Percentiles rank a stretch among this genome's conserved stretches.
Conservation (phyloP, 306 rosid genomes). For the Cucurbita pepo region DNA sequence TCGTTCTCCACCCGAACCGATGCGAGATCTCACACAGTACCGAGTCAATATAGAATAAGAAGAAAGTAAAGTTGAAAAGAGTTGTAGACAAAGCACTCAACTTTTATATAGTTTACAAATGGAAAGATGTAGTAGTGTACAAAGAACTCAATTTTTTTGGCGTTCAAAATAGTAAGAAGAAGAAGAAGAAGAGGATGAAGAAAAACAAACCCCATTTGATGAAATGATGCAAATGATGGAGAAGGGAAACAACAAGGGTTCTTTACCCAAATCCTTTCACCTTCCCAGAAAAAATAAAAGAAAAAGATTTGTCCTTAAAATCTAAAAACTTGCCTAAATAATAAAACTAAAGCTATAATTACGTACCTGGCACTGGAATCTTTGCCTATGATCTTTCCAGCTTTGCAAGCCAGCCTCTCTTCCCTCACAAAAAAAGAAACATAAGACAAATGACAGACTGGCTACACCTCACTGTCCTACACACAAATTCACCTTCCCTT, state of each 20-base stretch:
- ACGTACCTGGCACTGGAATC: constrained; percentile 4
- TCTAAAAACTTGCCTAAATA: constrained; percentile 16
- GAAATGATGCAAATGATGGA: constrained; percentile 23
- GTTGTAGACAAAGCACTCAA: constrained; percentile 43
- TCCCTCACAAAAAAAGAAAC: neutral
- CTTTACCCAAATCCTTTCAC: constrained; percentile 34
- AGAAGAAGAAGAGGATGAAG: neutral
- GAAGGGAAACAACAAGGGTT: constrained; percentile 18
- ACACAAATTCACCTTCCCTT: constrained; percentile 9
- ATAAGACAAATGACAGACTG: constrained; percentile 1
- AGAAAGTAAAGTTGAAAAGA: neutral
- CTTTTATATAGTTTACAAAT: constrained; percentile 56
- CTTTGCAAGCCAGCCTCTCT: constrained; percentile 4
- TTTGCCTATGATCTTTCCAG: constrained; percentile 1
- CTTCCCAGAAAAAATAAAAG: neutral
- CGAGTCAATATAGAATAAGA: neutral
- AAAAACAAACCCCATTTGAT: constrained; percentile 47
- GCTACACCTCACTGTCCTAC: constrained; percentile 3
- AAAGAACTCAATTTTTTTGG: constrained; percentile 29
- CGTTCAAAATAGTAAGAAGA: constrained; percentile 21
- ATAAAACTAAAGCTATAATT: neutral
- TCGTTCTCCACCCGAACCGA: too few relatives aligned
- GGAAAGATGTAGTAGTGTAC: constrained; percentile 60
- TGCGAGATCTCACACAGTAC: too few relatives aligned
- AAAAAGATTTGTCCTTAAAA: neutral